Evolutionary conservation across 176 grass and related monocot species (phyloP).

Genomic region (Pontederia crassipes): DNA sequence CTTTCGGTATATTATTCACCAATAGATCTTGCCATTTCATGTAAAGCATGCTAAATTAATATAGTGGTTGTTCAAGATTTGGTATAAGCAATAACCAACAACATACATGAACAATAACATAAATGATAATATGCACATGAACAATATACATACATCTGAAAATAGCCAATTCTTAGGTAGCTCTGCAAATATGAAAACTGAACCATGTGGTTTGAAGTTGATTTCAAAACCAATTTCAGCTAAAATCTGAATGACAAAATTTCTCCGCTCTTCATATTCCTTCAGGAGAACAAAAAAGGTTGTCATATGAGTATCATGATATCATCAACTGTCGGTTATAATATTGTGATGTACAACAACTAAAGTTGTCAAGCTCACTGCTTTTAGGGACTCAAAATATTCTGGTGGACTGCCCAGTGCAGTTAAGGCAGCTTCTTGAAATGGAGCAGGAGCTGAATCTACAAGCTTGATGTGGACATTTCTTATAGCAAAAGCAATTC

Average conservation of each 20-base stretch:
- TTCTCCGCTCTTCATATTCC: constrained; percentile 59
- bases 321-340: neutral
- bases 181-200: constrained; percentile 75
- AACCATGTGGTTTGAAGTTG: constrained; percentile 67
- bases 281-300: constrained; percentile 12
- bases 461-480: constrained; percentile 78
- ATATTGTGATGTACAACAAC: neutral
- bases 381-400: constrained; percentile 62
- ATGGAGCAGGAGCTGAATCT: constrained; percentile 92
- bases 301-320: neutral
- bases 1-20: too few relatives aligned
- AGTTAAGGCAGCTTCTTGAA: constrained; percentile 81
- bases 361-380: constrained; percentile 27
- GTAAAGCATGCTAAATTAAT: too few relatives aligned
- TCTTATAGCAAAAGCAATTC: constrained; percentile 67
- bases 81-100: neutral
- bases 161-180: constrained; percentile 48
- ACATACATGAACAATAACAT: neutral
- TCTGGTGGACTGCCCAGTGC: constrained; percentile 41
- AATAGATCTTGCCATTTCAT: too few relatives aligned
- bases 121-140: neutral
- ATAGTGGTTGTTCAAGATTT: too few relatives aligned
- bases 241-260: constrained; percentile 63
- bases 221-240: constrained; percentile 50
- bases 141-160: constrained; percentile 57